Percentiles rank a stretch among this genome's conserved stretches.
Evolutionary conservation across 495 filamentous ascomycete species (phyloP).

Genomic region (Aspergillus kassunensis): DNA sequence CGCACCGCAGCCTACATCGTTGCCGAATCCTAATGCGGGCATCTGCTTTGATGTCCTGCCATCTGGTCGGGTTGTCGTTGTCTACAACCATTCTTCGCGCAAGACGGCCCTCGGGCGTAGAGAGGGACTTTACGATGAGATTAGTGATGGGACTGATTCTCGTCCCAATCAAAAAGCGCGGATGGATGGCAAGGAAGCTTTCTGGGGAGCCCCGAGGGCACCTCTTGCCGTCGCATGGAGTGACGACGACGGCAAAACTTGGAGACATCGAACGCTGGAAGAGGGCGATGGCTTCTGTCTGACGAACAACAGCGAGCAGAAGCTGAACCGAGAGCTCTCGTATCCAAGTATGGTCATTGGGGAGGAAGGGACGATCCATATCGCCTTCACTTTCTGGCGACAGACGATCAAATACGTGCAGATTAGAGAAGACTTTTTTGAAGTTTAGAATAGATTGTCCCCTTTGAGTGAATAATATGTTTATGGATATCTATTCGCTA

Average conservation of each 20-base stretch:
- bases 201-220: slow-evolving; percentile 25
- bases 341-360: slow-evolving; percentile 23
- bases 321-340: slow-evolving; percentile 23
- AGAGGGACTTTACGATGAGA: slow-evolving; percentile 26
- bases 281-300: slow-evolving; percentile 25
- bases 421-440: slow-evolving; percentile 20
- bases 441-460: background rate
- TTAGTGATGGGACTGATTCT: slow-evolving; percentile 19
- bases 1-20: slow-evolving; percentile 16
- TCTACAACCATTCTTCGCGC: slow-evolving; percentile 25
- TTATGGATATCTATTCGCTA: background rate
- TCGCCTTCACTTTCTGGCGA: slow-evolving; percentile 26
- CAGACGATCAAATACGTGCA: slow-evolving; percentile 24
- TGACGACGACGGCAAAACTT: slow-evolving; percentile 18
- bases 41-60: slow-evolving; percentile 25
- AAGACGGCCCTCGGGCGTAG: slow-evolving; percentile 20
- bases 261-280: slow-evolving; percentile 20
- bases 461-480: background rate
- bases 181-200: slow-evolving; percentile 24
- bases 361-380: slow-evolving; percentile 14
- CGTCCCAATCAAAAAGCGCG: slow-evolving; percentile 17
- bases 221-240: slow-evolving; percentile 24
- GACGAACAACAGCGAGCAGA: slow-evolving; percentile 25
- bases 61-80: slow-evolving; percentile 20
- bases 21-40: slow-evolving; percentile 25